phyloP scores from a whole-genome alignment of 768 basidiomycete genomes.

The Artomyces pyxidatus region DNA sequence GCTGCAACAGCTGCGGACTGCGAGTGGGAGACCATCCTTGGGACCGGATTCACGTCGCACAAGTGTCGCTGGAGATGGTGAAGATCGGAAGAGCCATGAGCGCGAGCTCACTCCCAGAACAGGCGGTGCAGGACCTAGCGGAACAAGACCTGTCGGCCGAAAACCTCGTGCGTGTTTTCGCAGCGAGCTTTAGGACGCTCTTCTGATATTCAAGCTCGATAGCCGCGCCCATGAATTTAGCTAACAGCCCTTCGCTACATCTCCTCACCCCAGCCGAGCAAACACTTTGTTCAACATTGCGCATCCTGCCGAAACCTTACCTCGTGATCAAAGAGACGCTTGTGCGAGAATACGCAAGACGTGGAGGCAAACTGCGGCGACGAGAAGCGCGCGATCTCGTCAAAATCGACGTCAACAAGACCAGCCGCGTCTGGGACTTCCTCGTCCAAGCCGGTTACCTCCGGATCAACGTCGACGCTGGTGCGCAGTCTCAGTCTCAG shows the following conservation, averaged over 20 bases:
- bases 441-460: slow-evolving; percentile 79
- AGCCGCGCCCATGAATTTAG: slow-evolving; percentile 76
- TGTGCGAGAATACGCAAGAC: slow-evolving; percentile 85
- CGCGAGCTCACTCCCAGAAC: slow-evolving; percentile 52
- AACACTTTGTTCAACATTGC: slow-evolving; percentile 76
- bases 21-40: slow-evolving; percentile 41
- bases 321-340: slow-evolving; percentile 93
- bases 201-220: not conserved
- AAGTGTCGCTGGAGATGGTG: slow-evolving; percentile 40
- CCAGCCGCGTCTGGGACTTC: slow-evolving; percentile 89
- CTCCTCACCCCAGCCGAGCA: slow-evolving; percentile 87
- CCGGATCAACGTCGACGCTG: slow-evolving; percentile 39
- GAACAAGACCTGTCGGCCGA: slow-evolving; percentile 32
- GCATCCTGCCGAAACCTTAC: slow-evolving; percentile 92
- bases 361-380: slow-evolving; percentile 80
- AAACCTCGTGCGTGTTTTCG: slow-evolving; percentile 30
- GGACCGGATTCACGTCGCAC: slow-evolving; percentile 46
- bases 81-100: slow-evolving; percentile 51
- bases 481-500: slow-evolving; percentile 33
- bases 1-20: slow-evolving; percentile 37
- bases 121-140: slow-evolving; percentile 16
- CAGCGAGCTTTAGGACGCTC: not conserved
- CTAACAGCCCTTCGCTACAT: slow-evolving; percentile 84
- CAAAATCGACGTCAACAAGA: slow-evolving; percentile 92
- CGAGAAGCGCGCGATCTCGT: slow-evolving; percentile 86